Base-by-base conservation (phyloP, 441 rosid species). In the Melastoma candidum region DNA sequence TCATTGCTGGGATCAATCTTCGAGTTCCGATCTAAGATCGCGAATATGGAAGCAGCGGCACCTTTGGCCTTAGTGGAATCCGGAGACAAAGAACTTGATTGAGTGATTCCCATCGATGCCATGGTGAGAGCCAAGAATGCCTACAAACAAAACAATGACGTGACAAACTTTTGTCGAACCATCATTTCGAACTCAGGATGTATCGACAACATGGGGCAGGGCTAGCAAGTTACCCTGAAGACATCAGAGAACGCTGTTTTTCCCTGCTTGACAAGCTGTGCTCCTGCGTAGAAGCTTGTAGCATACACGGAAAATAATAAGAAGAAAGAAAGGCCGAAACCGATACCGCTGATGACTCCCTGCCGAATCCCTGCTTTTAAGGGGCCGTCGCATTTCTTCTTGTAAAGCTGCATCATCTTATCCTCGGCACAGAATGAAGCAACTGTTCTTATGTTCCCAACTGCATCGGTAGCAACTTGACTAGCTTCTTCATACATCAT, bases 401-500 rank as follows among this genome's bases (percentile, higher is more conserved):
- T 51, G 47, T 51, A 46, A 7, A 60, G 56, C 43, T 29, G 57
- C 63, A 59, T 51, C 17, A 51, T 46, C 47, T 12, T 59, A 56
- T 59, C 56, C 29, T 59, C 56, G 1, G 50, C 49, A 17, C 63
- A 59, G 44, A 59, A 59, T 11, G 63, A 17, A 17, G 22, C 22
- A 17, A 17, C 63, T 0, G 63, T 59, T 27, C 57, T 59, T 17
- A 46, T 51, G 48, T 50, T 59, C 41, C 63, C 32, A 2, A 59
- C 47, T 1, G 57, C 63, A 24, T 59, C 63, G 0, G 46, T 29
- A 3, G 63, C 63, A 2, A 51, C 63, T 51, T 51, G 51, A 24
- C 63, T 59, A 12, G 63, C 63, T 51, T 59, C 63, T 32, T 59
- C 63, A 26, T 59, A 59, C 63, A 45, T 59, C 39, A 45, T 59